Evolutionary conservation across 2,329 filamentous ascomycete genomes (phyloP).

Genomic region (Calonectria leucothoes): DNA sequence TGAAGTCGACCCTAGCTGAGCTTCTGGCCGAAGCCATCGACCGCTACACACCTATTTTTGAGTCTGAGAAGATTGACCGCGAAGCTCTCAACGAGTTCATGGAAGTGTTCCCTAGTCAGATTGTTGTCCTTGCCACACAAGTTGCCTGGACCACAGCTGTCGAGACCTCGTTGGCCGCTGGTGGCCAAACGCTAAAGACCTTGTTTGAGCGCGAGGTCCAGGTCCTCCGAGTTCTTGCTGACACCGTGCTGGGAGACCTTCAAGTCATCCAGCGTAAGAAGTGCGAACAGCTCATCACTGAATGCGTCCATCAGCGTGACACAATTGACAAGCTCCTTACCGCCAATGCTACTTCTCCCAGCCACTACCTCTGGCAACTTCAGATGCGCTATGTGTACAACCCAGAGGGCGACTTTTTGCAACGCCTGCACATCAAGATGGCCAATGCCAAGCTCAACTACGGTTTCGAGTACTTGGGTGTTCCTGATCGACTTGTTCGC

Average conservation of each 20-base stretch:
- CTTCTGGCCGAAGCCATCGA: conserved; percentile 87
- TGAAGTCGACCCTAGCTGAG: conserved; percentile 95
- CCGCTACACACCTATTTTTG: conserved; percentile 83
- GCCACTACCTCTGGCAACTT: conserved; percentile 91
- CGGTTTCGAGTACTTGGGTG: conserved; percentile 97
- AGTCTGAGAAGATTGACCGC: conserved; percentile 75
- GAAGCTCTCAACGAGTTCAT: conserved; percentile 84
- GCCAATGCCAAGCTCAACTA: conserved; percentile 96
- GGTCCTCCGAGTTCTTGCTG: conserved; percentile 85
- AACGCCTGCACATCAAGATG: conserved; percentile 92
- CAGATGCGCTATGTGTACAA: conserved; percentile 97
- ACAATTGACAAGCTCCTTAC: conserved; percentile 87
- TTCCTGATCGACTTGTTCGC: conserved; percentile 93
- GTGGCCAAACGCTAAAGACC: conserved; percentile 74
- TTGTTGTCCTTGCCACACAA: conserved; percentile 94
- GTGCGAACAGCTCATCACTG: conserved; percentile 98
- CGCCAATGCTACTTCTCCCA: conserved; percentile 77
- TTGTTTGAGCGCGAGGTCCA: conserved; percentile 87
- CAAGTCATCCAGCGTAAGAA: conserved; percentile 91
- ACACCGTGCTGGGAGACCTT: conserved; percentile 90
- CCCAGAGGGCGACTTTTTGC: conserved; percentile 81
- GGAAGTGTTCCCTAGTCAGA: conserved; percentile 86
- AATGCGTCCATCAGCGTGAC: conserved; percentile 98
- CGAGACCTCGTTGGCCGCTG: conserved; percentile 78
- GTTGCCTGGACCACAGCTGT: conserved; percentile 93